A percentile compares a stretch with the other conserved stretches of the same genome.
Evolutionary conservation across 768 basidiomycete species (phyloP).

Genomic region (Pisolithus tinctorius): DNA sequence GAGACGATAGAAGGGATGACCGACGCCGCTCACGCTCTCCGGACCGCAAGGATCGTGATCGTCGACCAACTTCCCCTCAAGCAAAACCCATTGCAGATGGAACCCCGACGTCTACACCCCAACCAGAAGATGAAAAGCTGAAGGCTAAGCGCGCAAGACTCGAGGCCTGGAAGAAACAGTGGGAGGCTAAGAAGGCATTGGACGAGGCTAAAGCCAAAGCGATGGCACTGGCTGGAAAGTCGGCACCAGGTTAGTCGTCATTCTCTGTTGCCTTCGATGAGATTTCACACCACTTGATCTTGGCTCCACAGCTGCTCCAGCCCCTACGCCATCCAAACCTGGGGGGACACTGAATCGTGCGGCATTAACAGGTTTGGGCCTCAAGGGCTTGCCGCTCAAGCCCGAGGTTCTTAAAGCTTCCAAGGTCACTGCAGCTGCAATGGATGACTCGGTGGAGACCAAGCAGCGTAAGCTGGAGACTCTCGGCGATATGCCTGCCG

Average conservation of each 20-base stretch:
- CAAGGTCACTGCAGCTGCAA: conserved; percentile 50
- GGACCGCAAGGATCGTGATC: conserved; percentile 45
- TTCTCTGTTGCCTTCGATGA: conserved; percentile 14
- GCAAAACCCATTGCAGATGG: conserved; percentile 25
- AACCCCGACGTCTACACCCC: conserved; percentile 37
- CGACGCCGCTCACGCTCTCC: conserved; percentile 57
- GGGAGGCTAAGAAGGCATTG: conserved; percentile 86
- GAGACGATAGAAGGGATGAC: conserved; percentile 46
- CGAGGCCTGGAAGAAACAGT: conserved; percentile 95
- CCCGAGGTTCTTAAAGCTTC: conserved; percentile 61
- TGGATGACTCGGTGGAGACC: conserved; percentile 87
- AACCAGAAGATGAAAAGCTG: conserved; percentile 83
- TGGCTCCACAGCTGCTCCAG: conserved; percentile 29
- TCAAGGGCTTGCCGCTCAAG: conserved; percentile 81
- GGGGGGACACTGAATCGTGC: conserved; percentile 64
- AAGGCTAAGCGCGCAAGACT: conserved; percentile 78
- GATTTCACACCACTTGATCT: conserved; percentile 93
- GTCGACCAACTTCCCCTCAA: conserved; percentile 43
- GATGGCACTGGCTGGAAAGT: conserved; percentile 80
- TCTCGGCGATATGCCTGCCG: conserved; percentile 83
- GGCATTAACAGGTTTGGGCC: conserved; percentile 67
- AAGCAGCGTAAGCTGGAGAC: conserved; percentile 76
- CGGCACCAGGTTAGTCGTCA: conserved; percentile 65
- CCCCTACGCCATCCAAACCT: conserved; percentile 30
- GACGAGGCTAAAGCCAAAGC: conserved; percentile 92